Evolutionary conservation across 1,284 basidiomycete genomes (phyloP).

Genomic region (Pseudozyma sp.): DNA sequence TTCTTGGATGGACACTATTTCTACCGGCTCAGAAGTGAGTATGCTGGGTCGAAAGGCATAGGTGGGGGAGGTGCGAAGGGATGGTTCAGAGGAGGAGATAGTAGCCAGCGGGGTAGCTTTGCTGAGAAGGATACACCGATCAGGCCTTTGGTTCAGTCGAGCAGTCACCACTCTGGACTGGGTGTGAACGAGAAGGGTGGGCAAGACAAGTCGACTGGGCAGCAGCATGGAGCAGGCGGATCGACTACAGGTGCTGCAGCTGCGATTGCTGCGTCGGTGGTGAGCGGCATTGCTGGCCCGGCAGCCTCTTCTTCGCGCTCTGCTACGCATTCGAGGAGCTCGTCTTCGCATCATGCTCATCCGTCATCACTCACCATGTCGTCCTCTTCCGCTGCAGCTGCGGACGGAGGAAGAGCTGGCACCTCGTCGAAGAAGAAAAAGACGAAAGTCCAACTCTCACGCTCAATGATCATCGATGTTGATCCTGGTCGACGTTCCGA

Average conservation of each 20-base stretch:
- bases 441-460: constrained; percentile 58
- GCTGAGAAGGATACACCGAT: constrained; percentile 27
- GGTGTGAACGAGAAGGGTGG: constrained; percentile 1
- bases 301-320: constrained; percentile 15
- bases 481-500: constrained; percentile 61
- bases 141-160: constrained; percentile 25
- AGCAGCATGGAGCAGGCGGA: too few species aligned
- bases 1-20: constrained; percentile 69
- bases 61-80: constrained; percentile 8
- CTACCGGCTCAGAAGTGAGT: constrained; percentile 53
- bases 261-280: too few species aligned
- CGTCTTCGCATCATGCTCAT: constrained; percentile 25
- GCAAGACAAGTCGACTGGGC: neutral
- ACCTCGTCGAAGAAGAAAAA: constrained; percentile 15
- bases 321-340: constrained; percentile 32
- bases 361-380: constrained; percentile 32
- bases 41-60: constrained; percentile 20
- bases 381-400: constrained; percentile 2
- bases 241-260: too few species aligned
- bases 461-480: constrained; percentile 64
- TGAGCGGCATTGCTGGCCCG: neutral
- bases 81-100: constrained; percentile 46
- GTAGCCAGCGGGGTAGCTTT: constrained; percentile 32
- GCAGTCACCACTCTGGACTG: constrained; percentile 18
- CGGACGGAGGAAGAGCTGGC: too few species aligned